These are phyloP conservation scores for Pleurotus platypus DNA, from an alignment of 768 basidiomycete species.

Conservation along the genomic window DNA sequence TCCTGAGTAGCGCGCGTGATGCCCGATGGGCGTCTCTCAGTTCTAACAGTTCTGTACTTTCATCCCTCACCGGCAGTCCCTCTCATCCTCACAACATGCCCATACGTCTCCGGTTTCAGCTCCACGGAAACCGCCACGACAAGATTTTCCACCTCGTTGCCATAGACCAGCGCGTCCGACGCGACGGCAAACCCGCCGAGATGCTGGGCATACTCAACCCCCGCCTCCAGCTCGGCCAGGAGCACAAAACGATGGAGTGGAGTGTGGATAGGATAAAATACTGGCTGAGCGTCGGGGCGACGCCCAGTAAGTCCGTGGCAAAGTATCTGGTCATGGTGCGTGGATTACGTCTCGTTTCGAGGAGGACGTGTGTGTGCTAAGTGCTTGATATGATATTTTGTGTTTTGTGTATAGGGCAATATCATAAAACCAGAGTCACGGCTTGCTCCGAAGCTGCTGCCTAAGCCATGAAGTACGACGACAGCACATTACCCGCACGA, in stretches of 20 bases:
- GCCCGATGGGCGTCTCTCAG: constrained; percentile 10
- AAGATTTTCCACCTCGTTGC: constrained; percentile 86
- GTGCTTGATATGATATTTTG: background rate
- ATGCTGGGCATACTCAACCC: constrained; percentile 84
- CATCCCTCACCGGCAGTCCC: background rate
- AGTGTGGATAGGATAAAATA: constrained; percentile 86
- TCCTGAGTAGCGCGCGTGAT: no score
- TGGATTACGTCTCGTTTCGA: constrained; percentile 11
- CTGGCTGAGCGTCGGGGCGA: constrained; percentile 85
- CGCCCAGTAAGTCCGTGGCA: constrained; percentile 75
- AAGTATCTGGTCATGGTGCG: constrained; percentile 77
- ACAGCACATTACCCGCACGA: no score
- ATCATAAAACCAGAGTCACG: constrained; percentile 56
- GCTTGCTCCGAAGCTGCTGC: constrained; percentile 37
- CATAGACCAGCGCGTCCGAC: constrained; percentile 62
- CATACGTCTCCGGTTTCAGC: constrained; percentile 79
- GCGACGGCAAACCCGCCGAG: constrained; percentile 87
- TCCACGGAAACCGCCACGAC: constrained; percentile 73
- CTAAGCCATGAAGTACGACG: no score
- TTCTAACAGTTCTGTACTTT: constrained; percentile 18
- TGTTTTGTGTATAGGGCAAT: constrained; percentile 43
- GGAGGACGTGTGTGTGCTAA: background rate
- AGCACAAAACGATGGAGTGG: constrained; percentile 81
- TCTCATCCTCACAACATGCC: constrained; percentile 48
- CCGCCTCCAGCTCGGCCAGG: constrained; percentile 42